These are phyloP conservation scores for Madurella mycetomatis DNA, from an alignment of 2,329 filamentous ascomycete genomes.

Conservation along the genomic window DNA sequence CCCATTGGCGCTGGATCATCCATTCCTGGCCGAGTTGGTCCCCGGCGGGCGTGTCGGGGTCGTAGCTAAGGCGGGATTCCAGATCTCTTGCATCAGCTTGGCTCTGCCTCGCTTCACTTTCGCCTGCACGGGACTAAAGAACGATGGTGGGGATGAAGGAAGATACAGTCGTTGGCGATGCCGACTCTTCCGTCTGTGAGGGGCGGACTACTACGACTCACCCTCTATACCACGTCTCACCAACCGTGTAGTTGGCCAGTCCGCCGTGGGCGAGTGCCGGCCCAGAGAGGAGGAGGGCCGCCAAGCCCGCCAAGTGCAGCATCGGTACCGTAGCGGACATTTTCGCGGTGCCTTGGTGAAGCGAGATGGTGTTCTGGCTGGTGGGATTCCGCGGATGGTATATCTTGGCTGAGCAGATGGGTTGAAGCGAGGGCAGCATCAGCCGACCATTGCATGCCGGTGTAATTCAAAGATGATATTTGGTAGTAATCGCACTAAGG, in stretches of 20 bases:
- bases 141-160: no score
- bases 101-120: no score
- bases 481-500: background rate
- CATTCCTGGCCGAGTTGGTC: constrained; percentile 35
- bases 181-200: no score
- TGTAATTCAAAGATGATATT: background rate
- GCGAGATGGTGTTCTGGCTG: background rate
- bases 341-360: background rate
- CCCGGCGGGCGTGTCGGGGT: constrained; percentile 29
- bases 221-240: constrained; percentile 39
- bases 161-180: no score
- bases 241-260: constrained; percentile 39
- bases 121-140: no score
- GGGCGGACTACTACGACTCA: constrained; percentile 18
- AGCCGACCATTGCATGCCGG: background rate
- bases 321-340: constrained; percentile 12
- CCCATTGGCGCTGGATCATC: constrained; percentile 38
- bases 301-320: constrained; percentile 24
- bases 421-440: background rate
- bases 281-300: constrained; percentile 9
- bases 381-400: constrained; percentile 11
- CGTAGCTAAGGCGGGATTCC: constrained; percentile 28
- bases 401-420: constrained; percentile 13
- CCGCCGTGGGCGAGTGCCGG: constrained; percentile 33
- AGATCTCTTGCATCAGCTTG: no score